Evolutionary conservation across 1,284 basidiomycete genomes (phyloP).

Genomic region (Neonothopanus nambi): DNA sequence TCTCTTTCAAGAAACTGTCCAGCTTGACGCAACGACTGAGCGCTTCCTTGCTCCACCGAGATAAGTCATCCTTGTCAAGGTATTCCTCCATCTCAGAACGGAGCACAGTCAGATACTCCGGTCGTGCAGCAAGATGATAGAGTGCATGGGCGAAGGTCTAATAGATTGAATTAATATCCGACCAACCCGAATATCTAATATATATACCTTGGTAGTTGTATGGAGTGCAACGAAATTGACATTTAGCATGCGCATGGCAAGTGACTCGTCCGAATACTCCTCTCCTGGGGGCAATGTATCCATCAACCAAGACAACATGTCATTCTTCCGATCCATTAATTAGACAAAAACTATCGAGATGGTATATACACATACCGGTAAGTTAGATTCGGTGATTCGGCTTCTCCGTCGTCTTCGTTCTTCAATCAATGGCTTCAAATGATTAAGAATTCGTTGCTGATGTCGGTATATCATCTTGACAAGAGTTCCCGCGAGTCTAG

Average conservation of each 20-base stretch:
- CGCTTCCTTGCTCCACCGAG: slow-evolving; percentile 36
- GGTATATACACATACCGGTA: slow-evolving; percentile 6
- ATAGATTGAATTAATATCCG: neutral
- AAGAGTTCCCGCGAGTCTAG: slow-evolving; percentile 9
- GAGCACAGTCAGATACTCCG: slow-evolving; percentile 35
- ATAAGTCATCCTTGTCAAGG: slow-evolving; percentile 25
- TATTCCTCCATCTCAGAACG: slow-evolving; percentile 36
- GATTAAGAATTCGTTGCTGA: slow-evolving; percentile 29
- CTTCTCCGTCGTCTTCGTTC: slow-evolving; percentile 25
- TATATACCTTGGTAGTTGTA: slow-evolving; percentile 39
- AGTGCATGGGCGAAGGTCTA: slow-evolving; percentile 38
- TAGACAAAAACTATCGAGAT: neutral
- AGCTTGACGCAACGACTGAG: slow-evolving; percentile 34
- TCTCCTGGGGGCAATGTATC: slow-evolving; percentile 34
- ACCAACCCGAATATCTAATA: slow-evolving; percentile 9
- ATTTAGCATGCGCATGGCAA: slow-evolving; percentile 38
- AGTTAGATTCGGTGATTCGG: slow-evolving; percentile 11
- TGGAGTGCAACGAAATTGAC: slow-evolving; percentile 47
- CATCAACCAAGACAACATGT: slow-evolving; percentile 48
- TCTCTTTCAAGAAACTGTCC: slow-evolving; percentile 45
- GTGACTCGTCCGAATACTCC: slow-evolving; percentile 29
- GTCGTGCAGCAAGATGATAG: slow-evolving; percentile 37
- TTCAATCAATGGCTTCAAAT: slow-evolving; percentile 33
- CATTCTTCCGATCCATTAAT: slow-evolving; percentile 30
- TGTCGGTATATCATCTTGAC: slow-evolving; percentile 29